Percentiles rank a stretch among this genome's conserved stretches.
Evolutionary conservation across 768 basidiomycete genomes (phyloP).

Genomic region (Exidia glandulosa): DNA sequence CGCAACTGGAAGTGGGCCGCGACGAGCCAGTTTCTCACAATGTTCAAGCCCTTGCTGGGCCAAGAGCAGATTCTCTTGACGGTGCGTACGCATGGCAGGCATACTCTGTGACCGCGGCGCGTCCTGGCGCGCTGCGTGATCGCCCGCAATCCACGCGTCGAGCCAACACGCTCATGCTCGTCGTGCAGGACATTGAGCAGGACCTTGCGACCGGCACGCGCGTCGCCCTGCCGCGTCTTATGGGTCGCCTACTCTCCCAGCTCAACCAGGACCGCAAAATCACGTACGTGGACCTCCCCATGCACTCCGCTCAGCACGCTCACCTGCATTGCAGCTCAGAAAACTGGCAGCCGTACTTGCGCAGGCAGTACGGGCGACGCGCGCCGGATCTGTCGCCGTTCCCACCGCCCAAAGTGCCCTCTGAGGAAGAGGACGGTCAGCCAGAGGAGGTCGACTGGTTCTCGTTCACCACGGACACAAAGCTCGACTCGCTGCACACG

Average conservation of each 20-base stretch:
- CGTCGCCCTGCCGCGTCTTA: constrained; percentile 56
- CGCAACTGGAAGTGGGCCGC: constrained; percentile 89
- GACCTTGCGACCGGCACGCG: constrained; percentile 55
- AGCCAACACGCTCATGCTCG: constrained; percentile 2
- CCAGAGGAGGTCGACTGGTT: constrained; percentile 45
- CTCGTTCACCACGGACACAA: constrained; percentile 54
- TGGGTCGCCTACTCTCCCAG: constrained; percentile 61
- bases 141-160: too few relatives aligned
- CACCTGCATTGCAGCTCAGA: constrained; percentile 36
- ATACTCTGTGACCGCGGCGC: background rate
- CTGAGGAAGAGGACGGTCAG: constrained; percentile 1
- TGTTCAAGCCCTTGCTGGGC: constrained; percentile 64
- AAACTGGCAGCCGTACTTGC: constrained; percentile 69
- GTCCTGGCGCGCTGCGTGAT: too few relatives aligned
- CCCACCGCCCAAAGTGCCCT: constrained; percentile 9
- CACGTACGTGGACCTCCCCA: constrained; percentile 34
- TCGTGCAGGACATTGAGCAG: constrained; percentile 59
- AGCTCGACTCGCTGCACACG: constrained; percentile 64
- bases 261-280: constrained; percentile 76
- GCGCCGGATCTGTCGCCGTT: constrained; percentile 40
- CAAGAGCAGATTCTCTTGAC: constrained; percentile 58
- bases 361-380: constrained; percentile 67
- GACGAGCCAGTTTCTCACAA: constrained; percentile 82
- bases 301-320: constrained; percentile 11
- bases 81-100: constrained; percentile 29